These are phyloP conservation scores for Phascolomyces articulosus DNA, from an alignment of 371 early-diverging fungal species.

Conservation along the genomic window DNA sequence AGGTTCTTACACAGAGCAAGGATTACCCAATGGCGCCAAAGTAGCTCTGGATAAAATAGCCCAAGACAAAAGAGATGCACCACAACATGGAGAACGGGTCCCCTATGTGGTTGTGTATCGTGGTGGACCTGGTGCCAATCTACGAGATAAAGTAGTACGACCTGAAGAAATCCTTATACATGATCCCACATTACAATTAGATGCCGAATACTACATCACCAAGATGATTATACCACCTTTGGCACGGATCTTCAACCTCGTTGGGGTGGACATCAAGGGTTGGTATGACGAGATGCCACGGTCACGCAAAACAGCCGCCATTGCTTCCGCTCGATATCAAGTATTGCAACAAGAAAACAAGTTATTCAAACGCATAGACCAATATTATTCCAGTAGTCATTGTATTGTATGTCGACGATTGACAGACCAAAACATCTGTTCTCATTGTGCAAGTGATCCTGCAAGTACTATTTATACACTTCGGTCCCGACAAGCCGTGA, in stretches of 20 bases:
- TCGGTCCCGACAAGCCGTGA: slow-evolving; percentile 21
- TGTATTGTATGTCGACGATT: slow-evolving; percentile 38
- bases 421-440: slow-evolving; percentile 36
- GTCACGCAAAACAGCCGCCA: slow-evolving; percentile 35
- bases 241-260: slow-evolving; percentile 74
- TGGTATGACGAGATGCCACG: slow-evolving; percentile 75
- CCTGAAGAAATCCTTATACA: slow-evolving; percentile 64
- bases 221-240: slow-evolving; percentile 86
- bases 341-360: slow-evolving; percentile 9
- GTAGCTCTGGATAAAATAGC: slow-evolving; percentile 70
- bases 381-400: slow-evolving; percentile 44
- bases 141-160: slow-evolving; percentile 72
- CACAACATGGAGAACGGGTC: slow-evolving; percentile 87
- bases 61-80: slow-evolving; percentile 72
- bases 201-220: slow-evolving; percentile 83
- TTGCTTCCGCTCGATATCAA: slow-evolving; percentile 17
- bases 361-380: slow-evolving; percentile 30
- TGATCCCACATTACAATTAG: slow-evolving; percentile 61
- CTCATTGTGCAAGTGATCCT: slow-evolving; percentile 19
- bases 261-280: slow-evolving; percentile 70
- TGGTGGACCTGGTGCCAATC: slow-evolving; percentile 58
- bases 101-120: slow-evolving; percentile 84
- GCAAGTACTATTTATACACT: slow-evolving; percentile 21
- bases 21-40: slow-evolving; percentile 77
- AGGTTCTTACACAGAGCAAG: slow-evolving; percentile 49